phyloP scores from a whole-genome alignment of 73 alveolate genomes.

The Symbiodinium pilosum region DNA sequence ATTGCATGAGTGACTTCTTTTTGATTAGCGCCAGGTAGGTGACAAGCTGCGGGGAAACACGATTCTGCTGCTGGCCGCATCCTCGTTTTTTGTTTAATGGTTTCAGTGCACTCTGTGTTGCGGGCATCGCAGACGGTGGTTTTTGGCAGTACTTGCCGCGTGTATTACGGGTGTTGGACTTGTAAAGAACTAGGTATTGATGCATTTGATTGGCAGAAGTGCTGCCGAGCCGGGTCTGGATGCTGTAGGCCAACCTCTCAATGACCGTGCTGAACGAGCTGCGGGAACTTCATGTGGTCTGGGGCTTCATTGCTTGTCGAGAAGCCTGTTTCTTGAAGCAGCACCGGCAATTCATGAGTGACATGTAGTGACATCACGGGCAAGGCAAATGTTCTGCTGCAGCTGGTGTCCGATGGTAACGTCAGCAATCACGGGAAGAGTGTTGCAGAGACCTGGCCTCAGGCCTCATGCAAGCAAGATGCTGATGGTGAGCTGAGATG shows the following conservation, averaged over 20 bases:
- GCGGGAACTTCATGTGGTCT: conserved; percentile 69
- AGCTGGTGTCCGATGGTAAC: conserved; percentile 10
- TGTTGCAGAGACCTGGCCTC: conserved; percentile 59
- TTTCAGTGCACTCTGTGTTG: no score
- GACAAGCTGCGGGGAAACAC: conserved; percentile 92
- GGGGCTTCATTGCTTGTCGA: background rate
- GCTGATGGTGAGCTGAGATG: background rate
- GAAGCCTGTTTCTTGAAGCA: background rate
- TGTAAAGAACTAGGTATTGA: no score
- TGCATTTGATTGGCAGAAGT: no score
- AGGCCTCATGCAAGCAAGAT: background rate
- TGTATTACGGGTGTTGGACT: no score
- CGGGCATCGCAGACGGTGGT: no score
- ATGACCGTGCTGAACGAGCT: conserved; percentile 81
- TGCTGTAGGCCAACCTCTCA: conserved; percentile 64
- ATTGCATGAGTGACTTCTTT: background rate
- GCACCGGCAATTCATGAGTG: background rate
- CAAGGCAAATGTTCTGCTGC: conserved; percentile 60
- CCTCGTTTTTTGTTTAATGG: background rate
- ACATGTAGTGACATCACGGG: background rate
- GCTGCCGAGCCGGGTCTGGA: no score
- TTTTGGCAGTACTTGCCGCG: no score
- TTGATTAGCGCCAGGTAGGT: conserved; percentile 56
- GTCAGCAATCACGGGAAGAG: conserved; percentile 78
- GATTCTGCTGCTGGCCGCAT: conserved; percentile 49